Percentiles rank a stretch among this genome's conserved stretches.
phyloP scores from a whole-genome alignment of 257 asterid species.

The Paulownia fortunei region DNA sequence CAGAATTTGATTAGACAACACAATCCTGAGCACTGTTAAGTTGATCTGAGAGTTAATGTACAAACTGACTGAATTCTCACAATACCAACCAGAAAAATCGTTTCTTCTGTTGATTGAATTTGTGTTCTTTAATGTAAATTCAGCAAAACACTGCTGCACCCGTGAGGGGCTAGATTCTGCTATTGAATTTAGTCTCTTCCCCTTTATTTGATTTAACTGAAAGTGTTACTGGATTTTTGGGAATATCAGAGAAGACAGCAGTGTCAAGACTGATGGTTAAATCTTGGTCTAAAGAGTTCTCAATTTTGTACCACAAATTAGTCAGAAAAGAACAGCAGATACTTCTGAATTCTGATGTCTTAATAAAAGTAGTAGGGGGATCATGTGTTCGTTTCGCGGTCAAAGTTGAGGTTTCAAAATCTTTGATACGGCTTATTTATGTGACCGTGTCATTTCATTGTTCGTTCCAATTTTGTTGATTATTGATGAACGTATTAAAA shows the following conservation, averaged over 20 bases:
- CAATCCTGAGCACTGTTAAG: slow-evolving; percentile 8
- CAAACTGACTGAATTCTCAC: background rate
- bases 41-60: slow-evolving; percentile 3
- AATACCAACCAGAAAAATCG: background rate
- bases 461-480: too few relatives aligned
- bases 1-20: slow-evolving; percentile 37
- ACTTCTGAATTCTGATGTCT: slow-evolving; percentile 12
- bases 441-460: too few relatives aligned
- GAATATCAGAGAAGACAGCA: slow-evolving; percentile 19
- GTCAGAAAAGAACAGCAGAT: slow-evolving; percentile 21
- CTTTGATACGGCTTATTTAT: too few relatives aligned
- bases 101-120: slow-evolving; percentile 11
- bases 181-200: slow-evolving; percentile 1
- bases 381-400: too few relatives aligned
- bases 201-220: background rate
- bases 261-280: slow-evolving; percentile 2
- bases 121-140: slow-evolving; percentile 26
- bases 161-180: slow-evolving; percentile 36
- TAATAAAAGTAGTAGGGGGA: background rate
- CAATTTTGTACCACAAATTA: slow-evolving; percentile 18
- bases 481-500: too few relatives aligned
- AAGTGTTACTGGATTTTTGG: background rate
- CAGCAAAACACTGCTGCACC: slow-evolving; percentile 24
- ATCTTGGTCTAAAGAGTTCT: background rate
- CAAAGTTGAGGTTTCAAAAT: too few relatives aligned